Conservation (phyloP, 257 asterid species). For the Marsdenia floribunda region DNA sequence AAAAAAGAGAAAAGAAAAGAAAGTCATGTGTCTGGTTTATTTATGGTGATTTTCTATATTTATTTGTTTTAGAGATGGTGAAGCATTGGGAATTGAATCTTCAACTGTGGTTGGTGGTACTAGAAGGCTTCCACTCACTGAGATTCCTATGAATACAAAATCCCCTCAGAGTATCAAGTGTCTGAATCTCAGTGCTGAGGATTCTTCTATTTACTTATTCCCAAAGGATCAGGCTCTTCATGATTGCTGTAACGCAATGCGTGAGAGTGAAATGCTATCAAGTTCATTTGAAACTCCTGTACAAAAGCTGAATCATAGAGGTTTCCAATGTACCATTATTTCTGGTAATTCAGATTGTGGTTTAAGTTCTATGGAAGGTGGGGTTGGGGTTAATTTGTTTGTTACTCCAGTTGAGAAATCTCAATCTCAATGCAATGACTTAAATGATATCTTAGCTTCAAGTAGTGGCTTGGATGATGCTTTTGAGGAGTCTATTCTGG, state of each 20-base stretch:
- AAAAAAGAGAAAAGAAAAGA: neutral
- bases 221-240: slow-evolving; percentile 8
- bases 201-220: neutral
- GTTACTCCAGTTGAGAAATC: slow-evolving; percentile 36
- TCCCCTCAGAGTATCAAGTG: slow-evolving; percentile 23
- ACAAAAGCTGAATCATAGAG: slow-evolving; percentile 20
- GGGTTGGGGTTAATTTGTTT: slow-evolving; percentile 17
- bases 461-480: slow-evolving; percentile 40
- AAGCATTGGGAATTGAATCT: slow-evolving; percentile 27
- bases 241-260: slow-evolving; percentile 18
- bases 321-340: neutral
- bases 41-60: slow-evolving; percentile 10
- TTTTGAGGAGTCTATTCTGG: slow-evolving; percentile 70
- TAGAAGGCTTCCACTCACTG: slow-evolving; percentile 54
- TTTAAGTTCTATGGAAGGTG: slow-evolving; percentile 24
- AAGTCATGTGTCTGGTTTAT: neutral
- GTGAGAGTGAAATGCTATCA: slow-evolving; percentile 16
- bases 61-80: slow-evolving; percentile 33
- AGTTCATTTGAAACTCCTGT: slow-evolving; percentile 20
- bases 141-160: slow-evolving; percentile 38
- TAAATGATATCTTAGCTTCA: slow-evolving; percentile 19
- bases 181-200: slow-evolving; percentile 11
- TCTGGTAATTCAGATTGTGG: slow-evolving; percentile 15
- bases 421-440: slow-evolving; percentile 24
- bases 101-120: slow-evolving; percentile 20